Percentiles rank a stretch among this genome's conserved stretches.
Conservation (phyloP, 2,329 filamentous ascomycete genomes). For the Phoma herbarum region DNA sequence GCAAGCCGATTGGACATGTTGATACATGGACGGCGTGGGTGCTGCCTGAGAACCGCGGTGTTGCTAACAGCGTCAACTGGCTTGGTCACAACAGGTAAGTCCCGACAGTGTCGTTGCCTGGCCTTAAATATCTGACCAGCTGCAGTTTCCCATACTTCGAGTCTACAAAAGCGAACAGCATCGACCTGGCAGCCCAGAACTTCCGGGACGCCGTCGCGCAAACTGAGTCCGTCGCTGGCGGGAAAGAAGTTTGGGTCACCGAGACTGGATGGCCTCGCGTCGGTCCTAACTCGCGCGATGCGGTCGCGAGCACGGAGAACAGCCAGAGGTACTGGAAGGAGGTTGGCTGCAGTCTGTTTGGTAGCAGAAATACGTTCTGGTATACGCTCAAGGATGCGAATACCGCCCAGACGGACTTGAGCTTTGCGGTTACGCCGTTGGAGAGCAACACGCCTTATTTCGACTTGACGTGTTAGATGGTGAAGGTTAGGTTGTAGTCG, state of each 20-base stretch:
- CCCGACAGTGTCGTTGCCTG: no score
- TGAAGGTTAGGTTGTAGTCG: no score
- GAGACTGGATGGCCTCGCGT: conserved; percentile 80
- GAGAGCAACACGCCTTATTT: conserved; percentile 62
- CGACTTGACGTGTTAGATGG: conserved; percentile 59
- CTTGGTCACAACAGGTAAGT: conserved; percentile 76
- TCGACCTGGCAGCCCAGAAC: conserved; percentile 69
- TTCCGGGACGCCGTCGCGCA: conserved; percentile 72
- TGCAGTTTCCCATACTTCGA: conserved; percentile 80
- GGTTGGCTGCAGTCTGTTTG: conserved; percentile 43
- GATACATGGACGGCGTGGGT: conserved; percentile 80
- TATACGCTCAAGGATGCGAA: conserved; percentile 53
- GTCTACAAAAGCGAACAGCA: conserved; percentile 62
- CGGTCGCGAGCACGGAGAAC: conserved; percentile 39
- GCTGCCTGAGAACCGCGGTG: conserved; percentile 73
- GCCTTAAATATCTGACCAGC: no score
- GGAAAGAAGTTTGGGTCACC: conserved; percentile 82
- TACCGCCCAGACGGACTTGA: conserved; percentile 49
- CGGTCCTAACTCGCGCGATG: conserved; percentile 35
- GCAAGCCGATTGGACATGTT: conserved; percentile 77
- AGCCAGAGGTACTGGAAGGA: conserved; percentile 40
- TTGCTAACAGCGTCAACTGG: conserved; percentile 76
- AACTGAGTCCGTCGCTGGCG: conserved; percentile 66
- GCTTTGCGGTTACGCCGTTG: conserved; percentile 65
- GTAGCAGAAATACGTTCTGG: conserved; percentile 41